phyloP scores from a whole-genome alignment of 2,329 filamentous ascomycete genomes.

The Penicillium sp. region DNA sequence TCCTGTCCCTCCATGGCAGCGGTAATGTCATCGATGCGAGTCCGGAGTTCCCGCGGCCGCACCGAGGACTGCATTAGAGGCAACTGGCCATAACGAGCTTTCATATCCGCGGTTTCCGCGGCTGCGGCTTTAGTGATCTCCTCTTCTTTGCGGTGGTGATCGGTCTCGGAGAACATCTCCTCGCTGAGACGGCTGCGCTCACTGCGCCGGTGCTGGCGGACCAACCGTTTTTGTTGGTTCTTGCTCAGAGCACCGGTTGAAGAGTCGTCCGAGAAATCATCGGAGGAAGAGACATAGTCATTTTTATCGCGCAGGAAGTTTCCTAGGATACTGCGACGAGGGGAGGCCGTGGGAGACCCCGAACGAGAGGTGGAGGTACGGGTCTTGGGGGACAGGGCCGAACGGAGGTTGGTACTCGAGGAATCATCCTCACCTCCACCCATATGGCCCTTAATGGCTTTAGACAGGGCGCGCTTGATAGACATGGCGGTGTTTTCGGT shows the following conservation, averaged over 20 bases:
- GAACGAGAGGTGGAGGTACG: slow-evolving; percentile 14
- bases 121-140: slow-evolving; percentile 48
- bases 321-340: slow-evolving; percentile 43
- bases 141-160: slow-evolving; percentile 45
- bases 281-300: slow-evolving; percentile 45
- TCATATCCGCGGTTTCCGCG: slow-evolving; percentile 61
- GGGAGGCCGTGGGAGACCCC: slow-evolving; percentile 27
- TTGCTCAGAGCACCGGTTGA: slow-evolving; percentile 42
- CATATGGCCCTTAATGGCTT: slow-evolving; percentile 37
- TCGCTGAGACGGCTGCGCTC: slow-evolving; percentile 45
- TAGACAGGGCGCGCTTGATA: slow-evolving; percentile 47
- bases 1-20: slow-evolving; percentile 58
- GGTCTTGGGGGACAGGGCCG: slow-evolving; percentile 18
- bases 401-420: slow-evolving; percentile 22
- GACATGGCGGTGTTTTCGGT: slow-evolving; percentile 43
- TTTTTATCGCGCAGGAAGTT: slow-evolving; percentile 41
- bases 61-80: slow-evolving; percentile 60
- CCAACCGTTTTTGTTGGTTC: slow-evolving; percentile 47
- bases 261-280: slow-evolving; percentile 44
- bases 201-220: slow-evolving; percentile 42
- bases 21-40: slow-evolving; percentile 55
- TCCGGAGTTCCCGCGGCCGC: slow-evolving; percentile 50
- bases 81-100: slow-evolving; percentile 59
- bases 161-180: slow-evolving; percentile 44
- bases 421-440: slow-evolving; percentile 23